Evolutionary conservation across 2,329 filamentous ascomycete genomes (phyloP), one percentile per base, ranked within the genome.

Genomic region (Hymenoscyphus albidus): DNA sequence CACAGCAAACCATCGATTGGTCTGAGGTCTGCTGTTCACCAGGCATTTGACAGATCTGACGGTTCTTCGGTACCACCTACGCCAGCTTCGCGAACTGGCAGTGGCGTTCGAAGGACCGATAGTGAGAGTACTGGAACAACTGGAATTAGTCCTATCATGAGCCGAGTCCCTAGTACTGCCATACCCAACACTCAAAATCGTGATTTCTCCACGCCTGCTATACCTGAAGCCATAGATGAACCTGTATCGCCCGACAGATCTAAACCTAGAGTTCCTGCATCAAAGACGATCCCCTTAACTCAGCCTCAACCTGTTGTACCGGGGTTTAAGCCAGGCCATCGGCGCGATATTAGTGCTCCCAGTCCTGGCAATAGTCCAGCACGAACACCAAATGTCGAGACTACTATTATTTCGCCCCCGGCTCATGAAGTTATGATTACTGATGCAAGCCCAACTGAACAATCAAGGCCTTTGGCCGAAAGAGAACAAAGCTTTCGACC

Each of bases 141-240:
- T 61, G 74, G 72, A 1, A 81, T 90, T 67, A 89, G 86, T 71
- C 88, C 88, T 1, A 89, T 90, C 62, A 88, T 89, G 74, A 83
- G 80, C 68, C 61, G 82, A 80, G 71, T 70, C n/a, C 80, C 83
- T 5, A 82, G 82, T 64, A 76, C 76, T 58, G 77, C 75, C 10
- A 72, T 74, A 56, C 68, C 68, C 14, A 70, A 76, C 56, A 69
- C 55, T 27, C 65, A 70, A 59, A 68, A 68, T 62, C 78, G 78
- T 44, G 78, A 78, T 51, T 72, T 71, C 9, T 64, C 68, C 58
- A 84, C 84, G 3, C 81, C 84, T 51, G 81, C 81, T 0, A 87
- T 87, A 68, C 78, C 78, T 32, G 84, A 88, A 72, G 83, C 86
- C 31, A 63, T 70, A 67, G 76, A 80, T 54, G 74, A 72, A 64